Base-by-base conservation (phyloP, 108 stramenopile species). In the Epipyxis sp. region DNA sequence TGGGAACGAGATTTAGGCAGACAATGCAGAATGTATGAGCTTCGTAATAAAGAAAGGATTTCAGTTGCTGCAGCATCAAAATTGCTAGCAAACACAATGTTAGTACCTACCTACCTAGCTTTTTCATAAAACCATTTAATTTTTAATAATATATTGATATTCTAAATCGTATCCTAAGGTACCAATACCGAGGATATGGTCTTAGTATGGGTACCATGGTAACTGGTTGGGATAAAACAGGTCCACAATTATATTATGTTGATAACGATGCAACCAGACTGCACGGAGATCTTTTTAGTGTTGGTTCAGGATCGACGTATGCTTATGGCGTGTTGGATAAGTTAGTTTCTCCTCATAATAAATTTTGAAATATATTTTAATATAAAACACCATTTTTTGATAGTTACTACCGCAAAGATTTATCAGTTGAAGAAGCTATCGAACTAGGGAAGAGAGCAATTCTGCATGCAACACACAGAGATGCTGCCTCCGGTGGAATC, bases 251-350 rank as follows among this genome's bases (percentile, higher is more conserved):
- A 76, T 99, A 96, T 85, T 99, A 98, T 77, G 97, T 98, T 6
- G 99, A 99, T 87, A 90, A 98, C 77, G 97, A 98, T 77, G 99
- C 95, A 59, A 97, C 94, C 6, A 92, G 99, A 37, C 86, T 99
- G 30, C 92, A 97, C 82, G 97, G 96, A 3, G 90, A 93, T 78
- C 88, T 92, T 86, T 99, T 99, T 86, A 94, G 92, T 43, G 99
- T 98, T 16, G 99, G 99, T 32, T 93, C 92, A 78, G 99, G 99
- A 20, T 95, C 95, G 1, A 98, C 95, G 41, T 99, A 95, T 87
- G 99, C 99, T 54, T 98, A 98, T 78, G 99, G 99, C 74, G 91
- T 99, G n/a, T 83, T 99, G 65, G 99, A 99, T 78, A n/a, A n/a
- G n/a, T n/a, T 92, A 88, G 81, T 40, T 77, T n/a, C n/a, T n/a